Percentiles rank a stretch among this genome's conserved stretches.
Conservation (phyloP, 2,329 filamentous ascomycete species). For the Ceratocystis diversiconidia region DNA sequence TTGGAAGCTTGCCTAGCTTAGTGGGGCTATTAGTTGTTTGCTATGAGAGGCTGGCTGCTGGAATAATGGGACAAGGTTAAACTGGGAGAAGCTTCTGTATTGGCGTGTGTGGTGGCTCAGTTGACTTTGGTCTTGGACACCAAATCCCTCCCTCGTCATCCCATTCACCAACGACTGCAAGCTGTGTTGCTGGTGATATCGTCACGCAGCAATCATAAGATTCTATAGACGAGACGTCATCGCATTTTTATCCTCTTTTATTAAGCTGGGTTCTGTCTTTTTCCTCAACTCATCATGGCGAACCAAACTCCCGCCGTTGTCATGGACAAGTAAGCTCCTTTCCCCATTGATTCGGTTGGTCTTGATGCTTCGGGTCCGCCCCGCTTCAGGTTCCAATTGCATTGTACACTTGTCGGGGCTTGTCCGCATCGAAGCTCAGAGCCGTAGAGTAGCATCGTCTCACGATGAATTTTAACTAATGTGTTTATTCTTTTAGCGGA, state of each 20-base stretch:
- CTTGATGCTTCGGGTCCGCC: conserved; percentile 8
- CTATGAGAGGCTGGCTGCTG: conserved; percentile 10
- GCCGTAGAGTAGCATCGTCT: background rate
- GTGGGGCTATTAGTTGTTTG: conserved; percentile 15
- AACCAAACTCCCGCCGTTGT: conserved; percentile 99
- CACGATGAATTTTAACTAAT: conserved; percentile 26
- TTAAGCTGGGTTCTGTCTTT: conserved; percentile 7
- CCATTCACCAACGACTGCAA: conserved; percentile 9
- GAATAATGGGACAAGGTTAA: conserved; percentile 1
- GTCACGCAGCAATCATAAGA: background rate
- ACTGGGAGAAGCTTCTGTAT: conserved; percentile 5
- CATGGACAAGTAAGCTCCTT: conserved; percentile 95
- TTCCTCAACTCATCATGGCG: conserved; percentile 49
- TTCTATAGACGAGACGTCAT: background rate
- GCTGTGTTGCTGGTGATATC: background rate
- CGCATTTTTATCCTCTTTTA: background rate
- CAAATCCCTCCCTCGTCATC: conserved; percentile 17
- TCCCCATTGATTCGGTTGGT: conserved; percentile 1
- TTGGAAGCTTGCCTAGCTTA: conserved; percentile 10
- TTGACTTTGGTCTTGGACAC: background rate
- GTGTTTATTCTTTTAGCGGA: conserved; percentile 48
- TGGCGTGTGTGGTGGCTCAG: conserved; percentile 10
- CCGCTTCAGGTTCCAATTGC: conserved; percentile 11
- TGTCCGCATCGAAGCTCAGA: background rate
- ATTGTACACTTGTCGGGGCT: background rate